These are phyloP conservation scores for Parastagonospora avenae DNA, from an alignment of 2,329 filamentous ascomycete genomes.

Conservation along the genomic window DNA sequence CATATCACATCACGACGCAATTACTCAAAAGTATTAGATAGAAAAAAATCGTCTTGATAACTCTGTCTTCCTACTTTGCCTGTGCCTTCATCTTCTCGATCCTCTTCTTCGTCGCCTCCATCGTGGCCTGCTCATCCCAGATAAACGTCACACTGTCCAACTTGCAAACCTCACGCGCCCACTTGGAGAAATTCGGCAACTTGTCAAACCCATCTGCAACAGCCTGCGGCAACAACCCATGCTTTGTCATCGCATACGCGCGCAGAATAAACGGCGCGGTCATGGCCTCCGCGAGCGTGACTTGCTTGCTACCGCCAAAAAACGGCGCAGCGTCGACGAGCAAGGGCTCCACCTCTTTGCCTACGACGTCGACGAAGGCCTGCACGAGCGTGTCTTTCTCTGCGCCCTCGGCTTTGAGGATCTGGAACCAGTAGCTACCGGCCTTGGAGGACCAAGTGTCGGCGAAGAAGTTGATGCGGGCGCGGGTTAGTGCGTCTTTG, in stretches of 20 bases:
- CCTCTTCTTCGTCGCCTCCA: conserved; percentile 25
- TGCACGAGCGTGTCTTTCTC: conserved; percentile 56
- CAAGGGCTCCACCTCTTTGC: conserved; percentile 76
- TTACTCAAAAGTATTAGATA: too few species aligned
- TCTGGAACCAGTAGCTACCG: conserved; percentile 53
- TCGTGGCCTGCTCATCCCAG: conserved; percentile 36
- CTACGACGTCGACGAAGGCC: conserved; percentile 61
- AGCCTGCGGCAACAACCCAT: conserved; percentile 59
- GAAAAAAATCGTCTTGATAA: too few species aligned
- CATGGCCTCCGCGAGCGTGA: conserved; percentile 75
- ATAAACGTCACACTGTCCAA: conserved; percentile 67
- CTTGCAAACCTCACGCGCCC: conserved; percentile 64
- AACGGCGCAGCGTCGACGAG: conserved; percentile 56
- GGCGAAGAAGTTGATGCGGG: conserved; percentile 72
- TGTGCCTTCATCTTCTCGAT: conserved; percentile 34
- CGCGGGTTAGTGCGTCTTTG: conserved; percentile 65
- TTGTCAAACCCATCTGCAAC: conserved; percentile 56
- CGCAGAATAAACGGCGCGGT: conserved; percentile 71
- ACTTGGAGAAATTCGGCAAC: conserved; percentile 71
- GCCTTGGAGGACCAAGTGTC: conserved; percentile 72
- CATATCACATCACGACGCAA: too few species aligned
- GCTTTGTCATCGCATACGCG: conserved; percentile 60
- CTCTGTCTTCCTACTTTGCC: conserved; percentile 6
- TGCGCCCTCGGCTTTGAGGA: conserved; percentile 55
- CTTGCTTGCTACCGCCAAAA: conserved; percentile 52